Base-by-base conservation (phyloP, 164 flowering plant species). In the Chimonanthus praecox region DNA sequence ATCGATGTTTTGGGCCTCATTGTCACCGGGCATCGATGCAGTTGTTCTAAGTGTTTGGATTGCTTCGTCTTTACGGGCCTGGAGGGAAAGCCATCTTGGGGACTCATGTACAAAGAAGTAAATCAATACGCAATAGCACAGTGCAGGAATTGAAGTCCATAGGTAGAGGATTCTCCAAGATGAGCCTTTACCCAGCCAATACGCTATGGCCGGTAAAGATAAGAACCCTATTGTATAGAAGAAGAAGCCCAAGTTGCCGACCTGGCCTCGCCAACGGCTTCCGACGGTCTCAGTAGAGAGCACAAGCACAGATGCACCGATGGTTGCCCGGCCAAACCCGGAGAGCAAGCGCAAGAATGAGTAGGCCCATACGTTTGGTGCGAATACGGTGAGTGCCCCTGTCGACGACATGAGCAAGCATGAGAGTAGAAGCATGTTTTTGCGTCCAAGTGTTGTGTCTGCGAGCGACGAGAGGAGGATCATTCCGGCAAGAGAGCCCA, bases 401-500 rank as follows among this genome's bases (percentile, higher is more conserved):
- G 87, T n/a, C 1, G 80, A 0, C 2, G 91, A 83, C 90, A 90
- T 88, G 64, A 75, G 8, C 9, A 87, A 54, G 64, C 85, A 85
- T 4, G 92, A 83, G 9, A 90, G 64, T 9, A 85, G 69, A 10
- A 92, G 82, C 83, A 85, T 78, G 66, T 85, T 89, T 69, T 88
- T 89, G 33, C 95, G 86, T n/a, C 97, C 97, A 2, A 92, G 84
- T 0, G 84, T 71, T 4, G 92, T 77, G 80, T 92, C 97, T 0
- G 91, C 95, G 0, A 90, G 85, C 0, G 92, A 77, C 47, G 91
- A 82, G 0, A 92, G 81, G 7, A 82, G 71, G 49, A 87, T 58
- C 3, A 92, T 91, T 15, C 95, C 97, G 3, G 74, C 64, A 4
- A 92, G 71, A 69, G 90, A 90, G 1, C 97, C 95, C 5, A 77